Evolutionary conservation across 1,139 yeast species (phyloP), one percentile per base, ranked within the genome.

Genomic region (Saccharomyces hybrid): DNA sequence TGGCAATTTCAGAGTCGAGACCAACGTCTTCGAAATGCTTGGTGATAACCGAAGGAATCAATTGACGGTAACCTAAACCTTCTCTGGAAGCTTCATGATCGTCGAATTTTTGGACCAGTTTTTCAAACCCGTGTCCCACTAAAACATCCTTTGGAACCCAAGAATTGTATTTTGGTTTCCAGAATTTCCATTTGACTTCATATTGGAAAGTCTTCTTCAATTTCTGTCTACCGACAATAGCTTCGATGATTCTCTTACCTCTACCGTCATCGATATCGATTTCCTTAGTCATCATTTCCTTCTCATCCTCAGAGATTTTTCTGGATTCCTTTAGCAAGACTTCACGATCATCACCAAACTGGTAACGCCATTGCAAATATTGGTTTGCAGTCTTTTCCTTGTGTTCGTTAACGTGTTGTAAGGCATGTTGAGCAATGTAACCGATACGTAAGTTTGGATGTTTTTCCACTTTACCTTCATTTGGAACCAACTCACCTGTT

Each of bases 11-110:
- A 64, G 97, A 95, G 69, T 93, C 99, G 61, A 93, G 79, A 56
- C 99, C 99, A 65, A 93, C 96, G 68, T 84, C 98, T 74, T 91
- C 98, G 63, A 93, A 93, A 73, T 93, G 99, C 77, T 91, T 86
- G 71, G 98, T 83, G 62, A 93, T 93, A 26, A 90, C 98, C 55
- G 87, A 80, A 49, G 98, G 98, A 29, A 84, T 81, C 68, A 93
- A 79, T 62, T 90, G 95, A 75, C 99, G 84, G 78, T 91, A 93
- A 53, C 99, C 98, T 60, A 93, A 81, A 79, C 99, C 99, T 78
- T 93, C 98, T 76, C 98, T 85, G 2, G 97, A 89, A 51, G 99
- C 96, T 75, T 93, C 98, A 72, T 90, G 97, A 73, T 93, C 99
- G 74, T 93, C 99, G 68, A 93, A 93, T 69, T 86, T 88, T 73